Conservation (phyloP, 2,329 filamentous ascomycete species). For the Ophiostoma ulmi region DNA sequence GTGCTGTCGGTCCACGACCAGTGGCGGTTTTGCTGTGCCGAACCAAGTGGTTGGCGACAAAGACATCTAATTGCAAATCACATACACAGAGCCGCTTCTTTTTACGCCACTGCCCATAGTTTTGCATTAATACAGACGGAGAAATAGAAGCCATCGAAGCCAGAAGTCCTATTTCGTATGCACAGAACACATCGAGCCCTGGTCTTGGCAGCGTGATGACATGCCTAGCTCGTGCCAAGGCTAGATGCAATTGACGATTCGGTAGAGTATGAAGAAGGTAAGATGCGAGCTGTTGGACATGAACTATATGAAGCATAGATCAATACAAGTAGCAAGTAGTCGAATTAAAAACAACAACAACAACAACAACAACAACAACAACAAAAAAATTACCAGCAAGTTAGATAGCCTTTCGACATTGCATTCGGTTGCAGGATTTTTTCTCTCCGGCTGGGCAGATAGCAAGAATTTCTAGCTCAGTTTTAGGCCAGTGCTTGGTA, state of each 20-base stretch:
- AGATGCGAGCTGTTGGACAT: neutral
- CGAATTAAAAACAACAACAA: neutral
- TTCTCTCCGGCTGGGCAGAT: constrained; percentile 4
- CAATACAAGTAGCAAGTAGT: neutral
- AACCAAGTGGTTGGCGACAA: too few relatives aligned
- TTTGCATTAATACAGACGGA: neutral
- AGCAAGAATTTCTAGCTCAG: neutral
- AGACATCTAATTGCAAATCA: neutral
- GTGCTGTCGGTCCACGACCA: too few relatives aligned
- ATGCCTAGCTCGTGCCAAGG: neutral
- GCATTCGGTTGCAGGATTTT: neutral
- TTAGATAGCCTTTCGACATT: neutral
- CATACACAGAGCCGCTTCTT: neutral
- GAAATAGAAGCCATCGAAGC: neutral
- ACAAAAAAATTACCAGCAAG: neutral
- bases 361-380: neutral
- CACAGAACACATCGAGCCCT: neutral
- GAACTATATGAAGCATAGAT: neutral
- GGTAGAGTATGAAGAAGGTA: constrained; percentile 3
- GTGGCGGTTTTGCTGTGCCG: too few relatives aligned
- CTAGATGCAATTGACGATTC: neutral
- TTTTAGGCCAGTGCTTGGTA: neutral
- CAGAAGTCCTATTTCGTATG: neutral
- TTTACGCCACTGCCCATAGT: neutral
- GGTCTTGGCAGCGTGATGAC: constrained; percentile 6